phyloP scores from a whole-genome alignment of 169 alveolate species.

The Plasmodium billcollinsi region DNA sequence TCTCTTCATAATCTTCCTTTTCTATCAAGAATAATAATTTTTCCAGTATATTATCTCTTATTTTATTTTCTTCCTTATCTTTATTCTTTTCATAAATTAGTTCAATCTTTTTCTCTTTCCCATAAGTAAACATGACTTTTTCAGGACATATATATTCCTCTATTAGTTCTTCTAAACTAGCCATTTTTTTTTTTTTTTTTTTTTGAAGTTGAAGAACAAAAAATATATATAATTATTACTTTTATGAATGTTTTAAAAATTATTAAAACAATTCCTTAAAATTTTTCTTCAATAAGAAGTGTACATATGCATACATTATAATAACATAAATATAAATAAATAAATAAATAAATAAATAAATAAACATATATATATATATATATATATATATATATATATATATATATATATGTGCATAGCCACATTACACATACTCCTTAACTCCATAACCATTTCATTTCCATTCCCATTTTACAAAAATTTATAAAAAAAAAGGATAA shows the following conservation, averaged over 20 bases:
- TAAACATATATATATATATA: neutral
- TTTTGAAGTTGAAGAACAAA: neutral
- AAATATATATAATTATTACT: too few relatives aligned
- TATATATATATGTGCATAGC: too few relatives aligned
- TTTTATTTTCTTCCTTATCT: slow-evolving; percentile 57
- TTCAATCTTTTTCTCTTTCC: slow-evolving; percentile 42
- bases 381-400: neutral
- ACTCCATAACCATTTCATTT: too few relatives aligned
- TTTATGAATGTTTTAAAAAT: too few relatives aligned
- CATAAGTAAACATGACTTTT: slow-evolving; percentile 52
- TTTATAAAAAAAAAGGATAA: too few relatives aligned
- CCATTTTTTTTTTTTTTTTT: slow-evolving; percentile 12
- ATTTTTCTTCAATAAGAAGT: too few relatives aligned
- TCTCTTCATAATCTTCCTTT: neutral
- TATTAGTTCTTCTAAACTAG: slow-evolving; percentile 18
- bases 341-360: neutral
- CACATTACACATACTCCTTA: too few relatives aligned
- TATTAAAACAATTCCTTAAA: too few relatives aligned
- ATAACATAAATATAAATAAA: neutral
- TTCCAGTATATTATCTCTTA: slow-evolving; percentile 27
- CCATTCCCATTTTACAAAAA: too few relatives aligned
- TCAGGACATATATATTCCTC: slow-evolving; percentile 63
- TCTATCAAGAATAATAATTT: slow-evolving; percentile 7
- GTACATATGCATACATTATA: too few relatives aligned
- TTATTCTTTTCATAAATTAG: slow-evolving; percentile 51